Percentiles rank a stretch among this genome's conserved stretches.
These are phyloP conservation scores for Cryptomeria japonica DNA, from an alignment of 75 land plant species.

Conservation along the genomic window DNA sequence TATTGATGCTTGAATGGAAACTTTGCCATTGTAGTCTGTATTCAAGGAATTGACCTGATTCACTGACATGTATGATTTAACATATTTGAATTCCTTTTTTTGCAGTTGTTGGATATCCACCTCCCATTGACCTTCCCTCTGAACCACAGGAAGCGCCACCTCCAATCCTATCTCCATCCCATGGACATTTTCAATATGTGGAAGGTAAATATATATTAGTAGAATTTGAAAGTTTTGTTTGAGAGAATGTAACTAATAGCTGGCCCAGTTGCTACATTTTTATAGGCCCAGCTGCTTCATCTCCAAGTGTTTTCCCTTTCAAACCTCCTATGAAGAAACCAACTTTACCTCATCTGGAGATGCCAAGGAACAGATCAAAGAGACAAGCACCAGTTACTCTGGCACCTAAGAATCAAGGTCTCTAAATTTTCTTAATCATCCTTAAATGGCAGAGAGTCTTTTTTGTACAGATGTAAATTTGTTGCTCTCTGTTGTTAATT, in stretches of 20 bases:
- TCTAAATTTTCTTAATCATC: background rate
- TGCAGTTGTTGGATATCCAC: background rate
- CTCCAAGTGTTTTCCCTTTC: background rate
- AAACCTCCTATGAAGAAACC: background rate
- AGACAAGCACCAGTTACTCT: background rate
- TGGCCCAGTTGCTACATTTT: background rate
- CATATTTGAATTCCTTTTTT: background rate
- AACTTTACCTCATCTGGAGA: background rate
- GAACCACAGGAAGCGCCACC: background rate
- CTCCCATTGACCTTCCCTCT: constrained; percentile 1
- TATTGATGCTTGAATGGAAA: background rate
- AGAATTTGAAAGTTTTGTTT: background rate
- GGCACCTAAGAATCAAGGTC: constrained; percentile 9
- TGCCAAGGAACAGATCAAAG: constrained; percentile 2
- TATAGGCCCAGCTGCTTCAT: background rate
- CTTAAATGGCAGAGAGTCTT: background rate
- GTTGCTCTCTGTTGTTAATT: background rate
- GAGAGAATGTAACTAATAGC: background rate
- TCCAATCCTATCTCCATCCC: background rate
- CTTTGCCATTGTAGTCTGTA: background rate
- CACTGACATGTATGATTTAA: background rate
- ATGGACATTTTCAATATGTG: constrained; percentile 1
- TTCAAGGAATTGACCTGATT: background rate
- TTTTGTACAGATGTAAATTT: background rate
- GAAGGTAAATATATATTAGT: background rate